Evolutionary conservation across 257 asterid genomes (phyloP).

Genomic region (Oldenlandia corymbosa): DNA sequence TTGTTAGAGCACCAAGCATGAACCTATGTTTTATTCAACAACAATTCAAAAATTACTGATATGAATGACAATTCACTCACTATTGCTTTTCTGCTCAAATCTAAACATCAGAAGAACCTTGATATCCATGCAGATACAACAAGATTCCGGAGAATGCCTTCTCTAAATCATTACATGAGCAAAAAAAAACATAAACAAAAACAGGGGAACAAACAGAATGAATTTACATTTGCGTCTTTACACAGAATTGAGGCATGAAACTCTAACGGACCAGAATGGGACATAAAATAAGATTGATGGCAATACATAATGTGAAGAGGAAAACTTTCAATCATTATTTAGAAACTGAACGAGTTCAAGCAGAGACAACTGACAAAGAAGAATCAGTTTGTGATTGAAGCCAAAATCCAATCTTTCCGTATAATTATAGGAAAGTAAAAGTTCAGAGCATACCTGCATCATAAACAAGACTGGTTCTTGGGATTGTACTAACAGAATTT

Average conservation of each 20-base stretch:
- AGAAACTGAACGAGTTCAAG: not conserved
- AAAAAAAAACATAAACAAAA: not conserved
- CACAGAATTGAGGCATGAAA: not conserved
- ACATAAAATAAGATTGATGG: not conserved
- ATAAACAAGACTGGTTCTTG: slow-evolving; percentile 82
- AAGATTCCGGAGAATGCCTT: not conserved
- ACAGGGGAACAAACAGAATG: not conserved
- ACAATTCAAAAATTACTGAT: not conserved
- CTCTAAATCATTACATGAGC: too few species aligned
- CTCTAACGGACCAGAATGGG: not conserved
- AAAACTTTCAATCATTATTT: not conserved
- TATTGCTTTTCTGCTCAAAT: not conserved
- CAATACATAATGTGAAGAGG: not conserved
- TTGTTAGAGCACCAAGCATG: not conserved
- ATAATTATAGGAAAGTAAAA: not conserved
- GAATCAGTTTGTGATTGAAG: not conserved
- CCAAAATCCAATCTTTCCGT: not conserved
- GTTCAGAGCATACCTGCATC: slow-evolving; percentile 55
- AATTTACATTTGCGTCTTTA: not conserved
- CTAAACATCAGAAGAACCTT: not conserved
- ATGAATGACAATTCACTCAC: not conserved
- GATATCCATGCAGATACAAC: not conserved
- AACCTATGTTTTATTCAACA: not conserved
- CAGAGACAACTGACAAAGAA: not conserved
- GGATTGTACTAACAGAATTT: slow-evolving; percentile 44